These are phyloP conservation scores for Nyssa sinensis DNA, from an alignment of 148 eudicot genomes.

Conservation along the genomic window DNA sequence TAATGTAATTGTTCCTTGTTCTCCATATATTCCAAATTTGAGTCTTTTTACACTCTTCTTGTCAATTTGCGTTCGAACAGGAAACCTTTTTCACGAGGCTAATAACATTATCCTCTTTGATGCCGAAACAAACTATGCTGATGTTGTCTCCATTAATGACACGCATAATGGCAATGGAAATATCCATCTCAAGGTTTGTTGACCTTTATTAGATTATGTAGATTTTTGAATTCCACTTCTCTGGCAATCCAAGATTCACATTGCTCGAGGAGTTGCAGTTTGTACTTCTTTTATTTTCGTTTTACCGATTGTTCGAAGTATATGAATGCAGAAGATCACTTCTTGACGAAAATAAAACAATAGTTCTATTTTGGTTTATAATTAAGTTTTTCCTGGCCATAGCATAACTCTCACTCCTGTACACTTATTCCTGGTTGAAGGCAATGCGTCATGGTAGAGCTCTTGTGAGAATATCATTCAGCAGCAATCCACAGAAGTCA, in stretches of 20 bases:
- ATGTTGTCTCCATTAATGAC: constrained; percentile 52
- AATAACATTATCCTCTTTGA: constrained; percentile 41
- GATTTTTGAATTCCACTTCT: background rate
- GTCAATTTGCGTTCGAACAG: constrained; percentile 36
- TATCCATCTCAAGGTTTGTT: constrained; percentile 49
- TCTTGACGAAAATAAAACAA: too few relatives aligned
- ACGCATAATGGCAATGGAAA: constrained; percentile 40
- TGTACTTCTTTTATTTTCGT: too few relatives aligned
- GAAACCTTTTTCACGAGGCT: constrained; percentile 78
- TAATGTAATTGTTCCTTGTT: constrained; percentile 6
- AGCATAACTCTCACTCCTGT: constrained; percentile 7
- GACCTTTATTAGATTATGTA: constrained; percentile 1
- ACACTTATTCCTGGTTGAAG: constrained; percentile 30
- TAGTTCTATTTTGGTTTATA: background rate
- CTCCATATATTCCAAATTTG: background rate
- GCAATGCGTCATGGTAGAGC: constrained; percentile 69
- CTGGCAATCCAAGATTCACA: too few relatives aligned
- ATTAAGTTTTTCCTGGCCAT: constrained; percentile 5
- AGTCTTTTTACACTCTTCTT: constrained; percentile 6
- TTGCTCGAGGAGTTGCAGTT: too few relatives aligned
- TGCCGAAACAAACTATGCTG: constrained; percentile 62
- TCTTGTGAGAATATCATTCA: constrained; percentile 54
- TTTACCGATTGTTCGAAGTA: too few relatives aligned
- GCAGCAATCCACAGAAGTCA: constrained; percentile 49
- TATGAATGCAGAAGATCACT: too few relatives aligned